These are phyloP conservation scores for Botrytis fabae DNA, from an alignment of 2,329 filamentous ascomycete genomes.

Conservation along the genomic window DNA sequence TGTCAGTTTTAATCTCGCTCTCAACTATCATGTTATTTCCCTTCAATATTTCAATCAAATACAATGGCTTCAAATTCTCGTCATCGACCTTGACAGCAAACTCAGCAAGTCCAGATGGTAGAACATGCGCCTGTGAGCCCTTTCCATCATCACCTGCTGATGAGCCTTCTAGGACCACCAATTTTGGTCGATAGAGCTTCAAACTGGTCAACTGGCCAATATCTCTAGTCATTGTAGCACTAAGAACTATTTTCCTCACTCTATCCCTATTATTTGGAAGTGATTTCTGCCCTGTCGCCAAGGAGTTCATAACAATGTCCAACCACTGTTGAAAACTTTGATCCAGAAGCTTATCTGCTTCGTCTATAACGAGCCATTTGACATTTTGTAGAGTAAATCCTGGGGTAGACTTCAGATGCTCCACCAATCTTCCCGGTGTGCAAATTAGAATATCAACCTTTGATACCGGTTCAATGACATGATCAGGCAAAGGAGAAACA, in stretches of 20 bases:
- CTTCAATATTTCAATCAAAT: conserved; percentile 74
- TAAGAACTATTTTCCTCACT: conserved; percentile 83
- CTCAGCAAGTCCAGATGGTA: conserved; percentile 67
- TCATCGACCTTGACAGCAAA: conserved; percentile 68
- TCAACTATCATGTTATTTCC: conserved; percentile 50
- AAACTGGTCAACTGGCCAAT: conserved; percentile 75
- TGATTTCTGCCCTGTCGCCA: conserved; percentile 29
- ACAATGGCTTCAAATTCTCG: conserved; percentile 74
- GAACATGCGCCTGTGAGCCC: conserved; percentile 50
- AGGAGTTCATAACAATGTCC: conserved; percentile 67
- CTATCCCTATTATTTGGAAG: conserved; percentile 6
- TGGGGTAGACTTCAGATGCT: conserved; percentile 81
- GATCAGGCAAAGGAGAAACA: conserved; percentile 51
- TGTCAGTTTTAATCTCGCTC: conserved; percentile 40
- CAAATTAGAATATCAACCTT: conserved; percentile 87
- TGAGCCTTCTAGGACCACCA: conserved; percentile 69
- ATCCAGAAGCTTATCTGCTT: conserved; percentile 87
- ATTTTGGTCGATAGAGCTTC: conserved; percentile 68
- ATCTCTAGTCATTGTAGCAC: conserved; percentile 89
- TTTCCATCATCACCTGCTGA: conserved; percentile 37
- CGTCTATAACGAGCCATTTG: conserved; percentile 88
- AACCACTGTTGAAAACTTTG: conserved; percentile 95
- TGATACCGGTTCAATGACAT: conserved; percentile 65
- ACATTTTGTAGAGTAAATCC: conserved; percentile 79
- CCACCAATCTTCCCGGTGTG: conserved; percentile 87